A percentile compares a stretch with the other conserved stretches of the same genome.
Evolutionary conservation across 2,329 filamentous ascomycete species (phyloP).

Genomic region (Colletotrichum sp.): DNA sequence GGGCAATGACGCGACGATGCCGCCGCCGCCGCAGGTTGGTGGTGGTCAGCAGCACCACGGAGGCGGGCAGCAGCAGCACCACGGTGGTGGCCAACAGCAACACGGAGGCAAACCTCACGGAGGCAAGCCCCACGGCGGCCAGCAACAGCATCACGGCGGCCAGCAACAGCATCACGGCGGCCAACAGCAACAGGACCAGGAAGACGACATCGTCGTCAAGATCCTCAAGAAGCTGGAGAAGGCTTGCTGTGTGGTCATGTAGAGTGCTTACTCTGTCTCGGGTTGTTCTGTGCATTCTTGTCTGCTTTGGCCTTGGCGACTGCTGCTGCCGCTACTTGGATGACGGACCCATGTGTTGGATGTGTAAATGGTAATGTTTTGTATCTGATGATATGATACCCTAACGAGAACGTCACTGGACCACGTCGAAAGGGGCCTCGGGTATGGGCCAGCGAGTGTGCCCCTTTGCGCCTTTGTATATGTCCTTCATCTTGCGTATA

Average conservation of each 20-base stretch:
- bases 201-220: conserved; percentile 66
- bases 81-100: conserved; percentile 43
- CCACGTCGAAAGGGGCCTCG: background rate
- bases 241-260: conserved; percentile 80
- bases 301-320: background rate
- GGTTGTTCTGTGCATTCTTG: background rate
- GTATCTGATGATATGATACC: background rate
- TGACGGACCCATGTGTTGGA: background rate
- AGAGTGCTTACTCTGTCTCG: conserved; percentile 25
- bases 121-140: conserved; percentile 33
- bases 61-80: conserved; percentile 46
- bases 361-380: background rate
- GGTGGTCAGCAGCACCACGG: conserved; percentile 48
- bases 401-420: background rate
- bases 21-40: conserved; percentile 40
- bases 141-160: conserved; percentile 36
- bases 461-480: background rate
- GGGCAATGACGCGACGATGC: conserved; percentile 67
- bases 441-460: background rate
- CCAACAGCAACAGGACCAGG: conserved; percentile 54
- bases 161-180: conserved; percentile 38
- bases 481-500: background rate
- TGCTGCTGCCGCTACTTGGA: background rate
- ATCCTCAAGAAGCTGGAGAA: conserved; percentile 70
- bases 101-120: conserved; percentile 45